phyloP scores from a whole-genome alignment of 2,329 filamentous ascomycete genomes.

The Fusarium buharicum region DNA sequence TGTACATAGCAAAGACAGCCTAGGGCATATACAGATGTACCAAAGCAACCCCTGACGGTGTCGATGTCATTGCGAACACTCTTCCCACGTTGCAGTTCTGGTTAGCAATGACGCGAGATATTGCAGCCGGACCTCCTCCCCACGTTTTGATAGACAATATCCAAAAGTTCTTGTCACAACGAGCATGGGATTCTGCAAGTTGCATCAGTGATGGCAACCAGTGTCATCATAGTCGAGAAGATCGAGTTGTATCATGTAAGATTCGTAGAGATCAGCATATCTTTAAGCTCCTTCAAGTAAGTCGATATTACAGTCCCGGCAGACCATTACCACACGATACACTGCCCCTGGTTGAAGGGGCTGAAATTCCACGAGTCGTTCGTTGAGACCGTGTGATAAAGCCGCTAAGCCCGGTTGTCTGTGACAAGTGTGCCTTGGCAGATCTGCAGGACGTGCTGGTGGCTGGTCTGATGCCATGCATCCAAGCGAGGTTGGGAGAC shows the following conservation, averaged over 20 bases:
- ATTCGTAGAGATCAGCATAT: slow-evolving; percentile 18
- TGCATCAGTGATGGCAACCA: slow-evolving; percentile 19
- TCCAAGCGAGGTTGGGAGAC: slow-evolving; percentile 14
- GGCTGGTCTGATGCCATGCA: slow-evolving; percentile 16
- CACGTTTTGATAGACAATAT: background rate
- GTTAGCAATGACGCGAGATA: background rate
- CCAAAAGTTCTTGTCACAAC: background rate
- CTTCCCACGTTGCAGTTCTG: slow-evolving; percentile 1
- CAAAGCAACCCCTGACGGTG: background rate
- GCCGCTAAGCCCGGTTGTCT: background rate
- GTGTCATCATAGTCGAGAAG: slow-evolving; percentile 12
- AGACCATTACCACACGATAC: slow-evolving; percentile 10
- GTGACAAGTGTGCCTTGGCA: slow-evolving; percentile 10
- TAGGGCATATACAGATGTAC: background rate
- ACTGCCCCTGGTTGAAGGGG: background rate
- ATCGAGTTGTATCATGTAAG: background rate
- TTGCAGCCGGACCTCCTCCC: background rate
- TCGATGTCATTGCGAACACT: slow-evolving; percentile 2
- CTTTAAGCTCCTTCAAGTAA: slow-evolving; percentile 15
- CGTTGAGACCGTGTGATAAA: background rate
- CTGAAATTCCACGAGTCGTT: slow-evolving; percentile 20
- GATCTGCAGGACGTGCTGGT: slow-evolving; percentile 7
- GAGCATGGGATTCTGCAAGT: slow-evolving; percentile 18
- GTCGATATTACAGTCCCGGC: background rate
- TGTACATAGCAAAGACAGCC: background rate